Base-by-base conservation (phyloP, 2,329 filamentous ascomycete species). In the Orbilia quercus region DNA sequence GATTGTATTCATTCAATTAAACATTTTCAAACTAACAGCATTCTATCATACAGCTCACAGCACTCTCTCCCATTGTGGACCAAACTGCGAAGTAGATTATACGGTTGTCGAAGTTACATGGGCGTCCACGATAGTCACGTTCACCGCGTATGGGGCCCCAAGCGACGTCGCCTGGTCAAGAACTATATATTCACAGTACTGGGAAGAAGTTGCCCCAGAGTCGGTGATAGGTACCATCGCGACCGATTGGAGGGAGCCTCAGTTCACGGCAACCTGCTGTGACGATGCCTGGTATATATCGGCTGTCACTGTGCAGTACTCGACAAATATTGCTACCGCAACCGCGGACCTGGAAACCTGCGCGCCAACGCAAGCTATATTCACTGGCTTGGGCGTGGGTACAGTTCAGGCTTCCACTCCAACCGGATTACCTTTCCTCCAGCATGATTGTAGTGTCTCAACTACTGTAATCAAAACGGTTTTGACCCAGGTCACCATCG, bases 181-280 rank as follows among this genome's bases (percentile, higher is more conserved):
- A 1, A 22, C 18, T 16, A n/a, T 14, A 16, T 65, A 60, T 36
- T 60, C 22, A 6, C 28, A 42, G n/a, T 73, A 65, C 22, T 65
- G 40, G 51, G 59, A 28, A 9, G 18, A 60, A 34, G 42, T 18
- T 14, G 40, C 59, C 1, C 60, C 59, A 7, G 16, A 64, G 34
- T 50, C 51, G 2, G 44, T 66, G 31, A n/a, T 65, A n/a, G 47
- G 47, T 16, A 42, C 23, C 12, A 22, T 73, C 16, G 47, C 53
- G 7, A 58, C 51, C 14, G 54, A 59, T n/a, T 65, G 25, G 36
- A 36, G 36, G 22, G 40, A 7, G 5, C 44, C 42, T n/a, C 53
- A 65, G 28, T 65, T 73, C 20, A 73, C 59, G 1, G 67, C 67
- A 6, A 65, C 59, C 6, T 73, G 67, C 34, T 73, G 67, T 22